Conservation (phyloP, 2,329 filamentous ascomycete genomes). For the Lasiodiplodia theobromae region DNA sequence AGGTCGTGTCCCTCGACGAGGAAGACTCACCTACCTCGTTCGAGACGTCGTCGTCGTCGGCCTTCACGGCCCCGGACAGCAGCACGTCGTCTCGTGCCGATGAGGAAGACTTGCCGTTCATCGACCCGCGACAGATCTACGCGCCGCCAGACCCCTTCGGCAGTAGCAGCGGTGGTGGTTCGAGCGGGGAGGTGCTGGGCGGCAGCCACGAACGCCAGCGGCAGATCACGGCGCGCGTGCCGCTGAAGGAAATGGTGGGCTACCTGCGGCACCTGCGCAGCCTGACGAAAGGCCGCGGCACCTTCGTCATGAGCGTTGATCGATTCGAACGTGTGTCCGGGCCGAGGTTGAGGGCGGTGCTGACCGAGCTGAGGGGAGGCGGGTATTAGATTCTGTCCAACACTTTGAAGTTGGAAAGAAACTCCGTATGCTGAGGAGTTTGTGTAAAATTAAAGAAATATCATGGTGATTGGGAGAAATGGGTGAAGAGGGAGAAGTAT, state of each 20-base stretch:
- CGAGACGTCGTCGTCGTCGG: constrained; percentile 31
- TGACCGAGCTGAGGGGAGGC: constrained; percentile 42
- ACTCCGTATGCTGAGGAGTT: not conserved
- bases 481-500: not conserved
- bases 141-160: constrained; percentile 85
- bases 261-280: constrained; percentile 89
- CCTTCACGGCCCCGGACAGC: constrained; percentile 2
- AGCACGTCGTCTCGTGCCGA: not conserved
- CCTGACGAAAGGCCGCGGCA: constrained; percentile 83
- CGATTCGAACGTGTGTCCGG: constrained; percentile 71
- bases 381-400: not conserved
- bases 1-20: constrained; percentile 74
- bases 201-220: constrained; percentile 42
- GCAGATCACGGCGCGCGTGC: constrained; percentile 83
- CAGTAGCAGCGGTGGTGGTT: constrained; percentile 38
- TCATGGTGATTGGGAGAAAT: not conserved
- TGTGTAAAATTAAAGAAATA: not conserved
- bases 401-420: not conserved
- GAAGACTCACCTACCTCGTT: constrained; percentile 40
- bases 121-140: constrained; percentile 81
- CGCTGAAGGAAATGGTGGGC: constrained; percentile 94
- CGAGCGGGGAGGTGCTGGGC: constrained; percentile 23
- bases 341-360: constrained; percentile 65
- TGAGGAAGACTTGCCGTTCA: constrained; percentile 47
- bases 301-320: constrained; percentile 77